Evolutionary conservation across 2,329 filamentous ascomycete genomes (phyloP).

Genomic region (Emericellopsis cladophorae): DNA sequence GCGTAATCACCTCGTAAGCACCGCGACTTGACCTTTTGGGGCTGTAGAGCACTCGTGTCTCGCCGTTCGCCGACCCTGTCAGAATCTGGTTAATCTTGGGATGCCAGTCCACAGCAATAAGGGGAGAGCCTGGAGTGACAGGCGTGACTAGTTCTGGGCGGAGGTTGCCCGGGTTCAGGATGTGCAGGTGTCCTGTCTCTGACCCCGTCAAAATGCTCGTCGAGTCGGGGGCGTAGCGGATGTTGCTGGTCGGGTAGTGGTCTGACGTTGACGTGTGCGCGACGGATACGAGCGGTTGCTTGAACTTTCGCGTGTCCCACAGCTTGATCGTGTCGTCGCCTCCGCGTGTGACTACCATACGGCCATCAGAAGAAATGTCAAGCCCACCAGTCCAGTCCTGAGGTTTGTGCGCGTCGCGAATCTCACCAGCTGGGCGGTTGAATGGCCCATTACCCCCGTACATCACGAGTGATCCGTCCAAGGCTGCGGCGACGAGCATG

Average conservation of each 20-base stretch:
- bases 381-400: constrained; percentile 88
- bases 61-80: constrained; percentile 82
- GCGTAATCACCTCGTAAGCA: constrained; percentile 80
- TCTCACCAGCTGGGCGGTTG: constrained; percentile 67
- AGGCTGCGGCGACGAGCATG: constrained; percentile 66
- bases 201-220: constrained; percentile 85
- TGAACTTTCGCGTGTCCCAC: constrained; percentile 96
- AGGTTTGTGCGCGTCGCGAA: constrained; percentile 68
- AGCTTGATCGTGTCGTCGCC: constrained; percentile 89
- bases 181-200: constrained; percentile 72
- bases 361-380: constrained; percentile 81
- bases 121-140: constrained; percentile 70
- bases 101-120: constrained; percentile 86
- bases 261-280: constrained; percentile 71
- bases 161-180: constrained; percentile 86
- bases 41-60: constrained; percentile 84
- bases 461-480: constrained; percentile 86
- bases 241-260: constrained; percentile 74
- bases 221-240: constrained; percentile 76
- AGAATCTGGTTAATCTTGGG: constrained; percentile 91
- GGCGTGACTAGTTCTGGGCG: constrained; percentile 74
- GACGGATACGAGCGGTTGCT: constrained; percentile 69
- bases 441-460: constrained; percentile 85
- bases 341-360: constrained; percentile 80
- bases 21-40: constrained; percentile 71